Evolutionary conservation across 305 asterid genomes (phyloP).

Genomic region (Stenogyne calaminthoides): DNA sequence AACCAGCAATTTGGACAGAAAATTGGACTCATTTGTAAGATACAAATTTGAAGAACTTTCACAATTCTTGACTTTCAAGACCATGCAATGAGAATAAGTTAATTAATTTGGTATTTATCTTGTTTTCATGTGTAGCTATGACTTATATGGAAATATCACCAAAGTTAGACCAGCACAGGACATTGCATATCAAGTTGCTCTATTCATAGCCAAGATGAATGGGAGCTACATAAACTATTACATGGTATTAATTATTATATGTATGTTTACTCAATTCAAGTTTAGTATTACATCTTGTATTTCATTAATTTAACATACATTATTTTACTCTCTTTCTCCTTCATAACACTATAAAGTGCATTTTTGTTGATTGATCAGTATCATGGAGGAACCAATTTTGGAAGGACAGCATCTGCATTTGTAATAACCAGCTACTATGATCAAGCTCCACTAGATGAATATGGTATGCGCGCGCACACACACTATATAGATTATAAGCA

Average conservation of each 20-base stretch:
- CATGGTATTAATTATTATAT: slow-evolving; percentile 49
- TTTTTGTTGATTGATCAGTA: slow-evolving; percentile 45
- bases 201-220: slow-evolving; percentile 75
- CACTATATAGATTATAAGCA: background rate
- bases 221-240: slow-evolving; percentile 91
- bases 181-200: slow-evolving; percentile 72
- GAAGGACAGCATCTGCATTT: slow-evolving; percentile 60
- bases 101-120: background rate
- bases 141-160: slow-evolving; percentile 63
- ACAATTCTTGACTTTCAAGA: background rate
- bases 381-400: slow-evolving; percentile 95
- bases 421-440: slow-evolving; percentile 73
- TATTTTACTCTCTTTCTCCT: background rate
- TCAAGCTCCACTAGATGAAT: slow-evolving; percentile 90
- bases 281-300: background rate
- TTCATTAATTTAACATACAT: background rate
- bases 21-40: slow-evolving; percentile 97
- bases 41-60: background rate
- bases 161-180: slow-evolving; percentile 59
- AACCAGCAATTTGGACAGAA: slow-evolving; percentile 96
- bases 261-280: background rate
- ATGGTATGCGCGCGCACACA: slow-evolving; percentile 48
- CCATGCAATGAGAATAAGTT: background rate
- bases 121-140: slow-evolving; percentile 51
- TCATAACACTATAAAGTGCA: background rate